Evolutionary conservation across 2,329 filamentous ascomycete genomes (phyloP).

Genomic region (Leptographium galeiforme): DNA sequence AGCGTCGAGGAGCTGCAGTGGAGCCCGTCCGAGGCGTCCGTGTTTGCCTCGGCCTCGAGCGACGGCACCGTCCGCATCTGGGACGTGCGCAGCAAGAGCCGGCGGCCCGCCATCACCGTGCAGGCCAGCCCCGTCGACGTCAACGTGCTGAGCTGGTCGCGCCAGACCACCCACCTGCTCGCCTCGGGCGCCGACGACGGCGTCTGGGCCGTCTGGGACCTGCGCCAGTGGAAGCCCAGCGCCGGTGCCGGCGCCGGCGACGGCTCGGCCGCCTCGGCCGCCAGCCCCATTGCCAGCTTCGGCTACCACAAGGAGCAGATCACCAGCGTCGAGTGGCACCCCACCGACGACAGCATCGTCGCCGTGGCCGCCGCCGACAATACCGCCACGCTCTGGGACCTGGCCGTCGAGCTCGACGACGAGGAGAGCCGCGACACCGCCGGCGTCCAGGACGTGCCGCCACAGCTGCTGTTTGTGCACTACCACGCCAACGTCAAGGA

Average conservation of each 20-base stretch:
- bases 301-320: constrained; percentile 94
- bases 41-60: constrained; percentile 86
- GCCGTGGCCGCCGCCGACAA: constrained; percentile 86
- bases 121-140: constrained; percentile 75
- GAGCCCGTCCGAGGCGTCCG: constrained; percentile 84
- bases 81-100: constrained; percentile 85
- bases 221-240: constrained; percentile 80
- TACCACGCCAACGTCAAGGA: constrained; percentile 94
- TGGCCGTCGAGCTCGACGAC: constrained; percentile 91
- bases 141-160: constrained; percentile 94
- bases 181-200: constrained; percentile 90
- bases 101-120: constrained; percentile 76
- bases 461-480: constrained; percentile 91
- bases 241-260: constrained; percentile 20
- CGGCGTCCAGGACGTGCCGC: constrained; percentile 78
- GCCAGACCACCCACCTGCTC: constrained; percentile 74
- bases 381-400: constrained; percentile 90
- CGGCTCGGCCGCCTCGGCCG: constrained; percentile 27
- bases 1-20: constrained; percentile 94
- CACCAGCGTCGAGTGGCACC: constrained; percentile 94
- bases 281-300: constrained; percentile 82
- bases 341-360: constrained; percentile 90
- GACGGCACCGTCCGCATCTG: constrained; percentile 94
- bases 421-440: constrained; percentile 88
- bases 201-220: constrained; percentile 89